Evolutionary conservation across 345 rosid genomes (phyloP), one percentile per base, ranked within the genome.

Genomic region (Melastoma malabathricum): DNA sequence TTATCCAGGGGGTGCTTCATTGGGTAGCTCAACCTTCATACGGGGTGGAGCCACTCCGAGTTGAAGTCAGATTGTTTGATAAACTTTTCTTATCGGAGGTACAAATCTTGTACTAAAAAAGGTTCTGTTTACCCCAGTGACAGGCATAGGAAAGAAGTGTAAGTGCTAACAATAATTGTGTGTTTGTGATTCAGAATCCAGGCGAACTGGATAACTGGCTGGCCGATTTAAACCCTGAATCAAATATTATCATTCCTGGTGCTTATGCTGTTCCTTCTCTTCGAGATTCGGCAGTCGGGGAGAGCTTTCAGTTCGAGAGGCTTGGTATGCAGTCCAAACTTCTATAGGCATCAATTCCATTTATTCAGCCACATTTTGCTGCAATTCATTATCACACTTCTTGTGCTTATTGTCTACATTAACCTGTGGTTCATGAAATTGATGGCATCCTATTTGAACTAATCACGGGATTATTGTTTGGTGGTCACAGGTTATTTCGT

Each of bases 31-130:
- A 77, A 64, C 65, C 95, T 51, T 77, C 80, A 15, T 62, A 75
- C 0, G 93, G 89, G 55, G 66, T 62, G 53, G 60, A 77, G 49
- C 97, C 95, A 23, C 65, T 87, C 61, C 72, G 68, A 61, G 71
- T 84, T 47, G 97, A 87, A 87, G 97, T 92, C 63, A 79, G 95
- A 70, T 77, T 92, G 75, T 92, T 87, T 56, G 95, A 87, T 51
- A 92, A 67, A 61, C 80, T 92, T 54, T 92, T 92, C 34, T 73
- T 75, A 52, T 80, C 88, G 1, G 97, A 92, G 96, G 98, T 84
- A 54, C 51, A 59, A 50, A 25, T 19, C 49, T 56, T 51, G 41
- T 17, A 13, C 44, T 18, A 39, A 17, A 31, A 52, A 41, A 31
- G 53, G 44, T 49, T 19, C 50, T 16, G 34, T 27, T 31, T 45